Evolutionary conservation across 441 rosid genomes (phyloP), one percentile per base, ranked within the genome.

Genomic region (Brassica hybrid): DNA sequence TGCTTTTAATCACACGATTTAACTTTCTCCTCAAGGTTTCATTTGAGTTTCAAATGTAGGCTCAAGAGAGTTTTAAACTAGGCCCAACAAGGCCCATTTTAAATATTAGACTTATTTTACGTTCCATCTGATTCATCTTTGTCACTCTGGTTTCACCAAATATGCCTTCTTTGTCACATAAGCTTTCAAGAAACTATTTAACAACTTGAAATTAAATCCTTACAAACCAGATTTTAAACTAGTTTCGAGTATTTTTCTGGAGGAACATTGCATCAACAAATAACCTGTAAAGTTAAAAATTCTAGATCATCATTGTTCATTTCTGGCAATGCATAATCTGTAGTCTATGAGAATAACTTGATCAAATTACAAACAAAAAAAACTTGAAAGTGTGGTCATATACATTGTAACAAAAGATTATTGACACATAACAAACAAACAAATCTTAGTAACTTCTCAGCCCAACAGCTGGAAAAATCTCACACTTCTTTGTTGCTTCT

Each of bases 401-500:
- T 30, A 30, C 32, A 30, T 30, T 3, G 32, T 30, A 30, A 30
- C 4, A 30, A 0, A 30, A 30, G 32, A 30, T 30, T 30, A 30
- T 30, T 30, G 32, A 30, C 32, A 30, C 32, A 30, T 5, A 30
- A 30, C 32, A 30, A 30, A 30, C 32, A 30, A 30, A 3, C 27
- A 1, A 1, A 30, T 30, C 4, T 36, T 36, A 36, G 41, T 6
- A 36, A 36, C 41, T 36, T 36, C 9, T 72, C 63, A 58, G 71
- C 38, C 30, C 56, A 21, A 71, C 14, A 30, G 72, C 81, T 57
- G 72, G 61, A 72, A 59, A 71, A 58, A 7, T 43, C 30, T 66
- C 68, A 66, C 54, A 58, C 13, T 62, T 77, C 81, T 66, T 66
- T 27, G 76, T 66, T 48, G 60, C 77, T 72, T 72, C 72, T 56